Percentiles rank a stretch among this genome's conserved stretches.
Evolutionary conservation across 2,329 filamentous ascomycete species (phyloP).

Genomic region (Fusarium guadeloupense): DNA sequence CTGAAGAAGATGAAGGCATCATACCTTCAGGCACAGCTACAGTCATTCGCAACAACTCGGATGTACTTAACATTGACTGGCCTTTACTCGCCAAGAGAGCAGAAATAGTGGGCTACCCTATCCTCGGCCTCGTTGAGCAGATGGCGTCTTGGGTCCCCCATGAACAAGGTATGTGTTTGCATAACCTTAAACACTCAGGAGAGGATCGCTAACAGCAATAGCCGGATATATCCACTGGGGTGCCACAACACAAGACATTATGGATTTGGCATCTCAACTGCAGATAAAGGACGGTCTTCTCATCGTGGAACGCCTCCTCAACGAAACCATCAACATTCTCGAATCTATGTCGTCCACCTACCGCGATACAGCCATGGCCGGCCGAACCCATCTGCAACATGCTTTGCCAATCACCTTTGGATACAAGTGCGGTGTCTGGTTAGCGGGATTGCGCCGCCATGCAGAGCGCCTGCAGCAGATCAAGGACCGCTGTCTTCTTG

Average conservation of each 20-base stretch:
- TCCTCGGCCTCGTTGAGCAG: constrained; percentile 61
- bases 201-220: too few relatives aligned
- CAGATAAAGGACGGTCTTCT: constrained; percentile 62
- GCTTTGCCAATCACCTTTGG: constrained; percentile 66
- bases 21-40: constrained; percentile 54
- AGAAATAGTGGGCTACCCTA: constrained; percentile 64
- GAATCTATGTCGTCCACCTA: constrained; percentile 55
- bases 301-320: constrained; percentile 58
- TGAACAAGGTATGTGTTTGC: constrained; percentile 7
- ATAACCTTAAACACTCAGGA: too few relatives aligned
- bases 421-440: constrained; percentile 65
- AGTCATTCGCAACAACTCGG: constrained; percentile 49
- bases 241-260: constrained; percentile 68
- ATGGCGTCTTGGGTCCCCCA: constrained; percentile 29
- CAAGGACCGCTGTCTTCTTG: constrained; percentile 58
- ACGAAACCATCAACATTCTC: constrained; percentile 55
- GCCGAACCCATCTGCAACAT: constrained; percentile 66
- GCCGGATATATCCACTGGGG: constrained; percentile 68
- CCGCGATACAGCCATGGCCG: constrained; percentile 64
- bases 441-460: constrained; percentile 60
- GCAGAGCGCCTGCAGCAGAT: constrained; percentile 55
- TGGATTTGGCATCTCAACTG: constrained; percentile 63
- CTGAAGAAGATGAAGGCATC: constrained; percentile 58
- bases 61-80: constrained; percentile 41
- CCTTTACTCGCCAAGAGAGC: constrained; percentile 52